Evolutionary conservation across 2,329 filamentous ascomycete species (phyloP), one percentile per base, ranked within the genome.

Genomic region (Polytolypa hystricis): DNA sequence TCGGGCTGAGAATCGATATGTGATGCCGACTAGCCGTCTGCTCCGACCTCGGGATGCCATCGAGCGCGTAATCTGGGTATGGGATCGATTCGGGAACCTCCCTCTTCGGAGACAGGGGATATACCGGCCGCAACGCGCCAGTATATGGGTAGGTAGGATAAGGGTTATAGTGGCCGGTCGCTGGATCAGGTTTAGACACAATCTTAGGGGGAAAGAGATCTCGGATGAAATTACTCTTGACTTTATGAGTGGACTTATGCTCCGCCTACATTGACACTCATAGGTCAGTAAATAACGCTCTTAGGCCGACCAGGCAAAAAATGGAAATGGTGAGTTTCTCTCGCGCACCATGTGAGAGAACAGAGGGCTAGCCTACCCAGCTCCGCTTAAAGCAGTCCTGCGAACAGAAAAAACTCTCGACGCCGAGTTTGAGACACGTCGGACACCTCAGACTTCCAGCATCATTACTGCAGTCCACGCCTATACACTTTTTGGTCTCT

Each of bases 321-420:
- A n/a, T n/a, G n/a, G n/a, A n/a, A 35, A 35, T 26, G 16, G 40
- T 35, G 34, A 19, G 35, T 25, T 25, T 7, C 21, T 25, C 36
- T 39, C 36, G 40, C 47, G 49, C 44, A 45, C 45, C 47, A 44
- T 49, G 42, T 37, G 45, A 46, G 49, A 46, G 47, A 39, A 46
- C 43, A 50, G 52, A 50, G 50, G 44, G 49, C 50, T 7, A 11
- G n/a, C 75, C 51, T 77, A 96, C 91, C 91, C 91, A 98, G 69
- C 86, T 98, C 62, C 79, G 81, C 72, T 95, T 96, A 67, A 98
- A 98, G 70, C 91, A 98, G 51, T 96, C 91, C 62, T 98, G 91
- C 18, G 86, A 86, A 69, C 91, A 98, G 67, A 96, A 98, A 65
- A 79, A 95, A 66, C 85, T 93, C 54, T 91, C 84, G 56, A 87